phyloP scores from a whole-genome alignment of 2,329 filamentous ascomycete species.

The Aureobasidium sp. region DNA sequence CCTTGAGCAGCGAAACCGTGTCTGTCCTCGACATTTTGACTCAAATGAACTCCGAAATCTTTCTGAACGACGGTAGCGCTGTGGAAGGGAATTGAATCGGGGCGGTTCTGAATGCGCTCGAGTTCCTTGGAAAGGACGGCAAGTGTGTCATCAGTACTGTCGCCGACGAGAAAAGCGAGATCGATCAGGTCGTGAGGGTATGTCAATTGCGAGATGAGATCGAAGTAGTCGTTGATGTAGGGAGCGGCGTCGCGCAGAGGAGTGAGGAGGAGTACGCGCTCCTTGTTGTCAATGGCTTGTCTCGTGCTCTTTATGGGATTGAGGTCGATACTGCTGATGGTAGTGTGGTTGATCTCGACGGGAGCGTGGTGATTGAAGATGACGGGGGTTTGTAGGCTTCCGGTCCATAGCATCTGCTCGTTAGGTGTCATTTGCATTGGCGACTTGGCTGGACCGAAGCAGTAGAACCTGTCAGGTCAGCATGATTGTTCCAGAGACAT shows the following conservation, averaged over 20 bases:
- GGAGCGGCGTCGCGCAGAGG: conserved; percentile 82
- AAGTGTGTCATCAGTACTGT: conserved; percentile 84
- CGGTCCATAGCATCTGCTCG: conserved; percentile 83
- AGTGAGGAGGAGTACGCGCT: conserved; percentile 85
- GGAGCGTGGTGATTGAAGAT: conserved; percentile 93
- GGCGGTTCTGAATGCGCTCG: conserved; percentile 73
- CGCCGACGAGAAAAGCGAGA: conserved; percentile 86
- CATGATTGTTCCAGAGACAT: neutral
- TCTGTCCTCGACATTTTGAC: conserved; percentile 72
- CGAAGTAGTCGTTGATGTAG: conserved; percentile 84
- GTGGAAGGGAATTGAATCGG: conserved; percentile 73
- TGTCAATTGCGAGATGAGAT: conserved; percentile 78
- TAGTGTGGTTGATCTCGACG: conserved; percentile 71
- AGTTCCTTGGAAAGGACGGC: conserved; percentile 80
- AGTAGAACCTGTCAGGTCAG: conserved; percentile 70
- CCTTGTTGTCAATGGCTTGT: conserved; percentile 70
- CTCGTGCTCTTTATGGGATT: conserved; percentile 76
- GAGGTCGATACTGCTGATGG: conserved; percentile 74
- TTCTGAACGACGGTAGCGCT: conserved; percentile 84
- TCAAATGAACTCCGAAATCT: conserved; percentile 71
- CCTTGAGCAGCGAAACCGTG: conserved; percentile 84
- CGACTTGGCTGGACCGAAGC: conserved; percentile 91
- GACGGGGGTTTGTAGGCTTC: conserved; percentile 83
- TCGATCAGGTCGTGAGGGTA: conserved; percentile 96
- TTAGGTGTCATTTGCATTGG: conserved; percentile 92